Percentiles rank a stretch among this genome's conserved stretches.
Evolutionary conservation across 139 green algal genomes (phyloP).

Genomic region (Chlamydomonas incerta): DNA sequence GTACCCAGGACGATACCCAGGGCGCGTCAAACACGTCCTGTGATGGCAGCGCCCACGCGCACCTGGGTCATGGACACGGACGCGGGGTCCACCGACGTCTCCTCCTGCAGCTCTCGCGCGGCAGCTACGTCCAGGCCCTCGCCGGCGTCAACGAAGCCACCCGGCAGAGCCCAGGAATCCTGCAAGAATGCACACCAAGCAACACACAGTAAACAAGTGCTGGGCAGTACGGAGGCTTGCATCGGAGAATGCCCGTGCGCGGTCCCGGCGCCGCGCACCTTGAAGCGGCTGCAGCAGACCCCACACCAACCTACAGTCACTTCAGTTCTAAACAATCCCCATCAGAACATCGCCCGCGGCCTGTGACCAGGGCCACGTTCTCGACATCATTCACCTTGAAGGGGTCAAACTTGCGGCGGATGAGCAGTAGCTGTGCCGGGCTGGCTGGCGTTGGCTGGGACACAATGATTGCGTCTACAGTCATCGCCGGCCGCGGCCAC

Average conservation of each 20-base stretch:
- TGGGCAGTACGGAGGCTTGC: too few relatives aligned
- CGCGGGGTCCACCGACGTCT: constrained; percentile 79
- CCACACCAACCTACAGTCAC: too few relatives aligned
- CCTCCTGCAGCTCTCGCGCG: constrained; percentile 87
- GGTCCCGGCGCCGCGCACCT: too few relatives aligned
- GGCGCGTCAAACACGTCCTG: too few relatives aligned
- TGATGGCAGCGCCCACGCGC: too few relatives aligned
- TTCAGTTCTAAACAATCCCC: too few relatives aligned
- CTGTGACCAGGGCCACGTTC: too few relatives aligned
- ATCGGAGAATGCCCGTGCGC: too few relatives aligned
- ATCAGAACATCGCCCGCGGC: too few relatives aligned
- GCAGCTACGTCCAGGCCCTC: constrained; percentile 83
- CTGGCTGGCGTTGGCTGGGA: constrained; percentile 33
- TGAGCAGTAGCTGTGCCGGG: constrained; percentile 72
- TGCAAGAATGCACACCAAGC: constrained; percentile 8
- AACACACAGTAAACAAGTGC: too few relatives aligned
- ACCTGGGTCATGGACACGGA: constrained; percentile 66
- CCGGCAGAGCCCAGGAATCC: constrained; percentile 86
- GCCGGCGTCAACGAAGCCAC: constrained; percentile 89
- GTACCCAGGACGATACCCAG: too few relatives aligned
- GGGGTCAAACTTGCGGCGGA: constrained; percentile 75
- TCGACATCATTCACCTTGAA: constrained; percentile 81
- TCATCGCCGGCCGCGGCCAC: constrained; percentile 74
- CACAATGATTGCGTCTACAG: constrained; percentile 76
- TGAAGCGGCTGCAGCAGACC: too few relatives aligned